A percentile compares a stretch with the other conserved stretches of the same genome.
These are phyloP conservation scores for Diplodia mutila DNA, from an alignment of 2,329 filamentous ascomycete species.

Conservation along the genomic window DNA sequence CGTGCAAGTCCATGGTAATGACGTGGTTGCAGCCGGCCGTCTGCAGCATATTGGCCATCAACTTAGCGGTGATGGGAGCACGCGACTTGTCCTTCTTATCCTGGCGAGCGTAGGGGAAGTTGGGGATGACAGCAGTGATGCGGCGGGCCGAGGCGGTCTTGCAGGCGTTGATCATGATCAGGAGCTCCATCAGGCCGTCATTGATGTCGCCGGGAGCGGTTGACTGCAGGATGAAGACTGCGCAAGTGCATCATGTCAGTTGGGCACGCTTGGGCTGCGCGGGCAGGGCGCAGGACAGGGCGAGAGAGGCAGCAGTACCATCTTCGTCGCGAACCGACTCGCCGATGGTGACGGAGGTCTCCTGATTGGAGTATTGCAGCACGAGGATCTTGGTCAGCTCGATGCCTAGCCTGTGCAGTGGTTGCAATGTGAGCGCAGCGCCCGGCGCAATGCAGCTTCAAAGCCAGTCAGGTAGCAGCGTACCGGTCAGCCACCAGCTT, in stretches of 20 bases:
- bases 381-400: slow-evolving; percentile 79
- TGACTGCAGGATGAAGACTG: slow-evolving; percentile 94
- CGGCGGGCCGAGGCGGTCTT: slow-evolving; percentile 82
- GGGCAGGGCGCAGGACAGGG: slow-evolving; percentile 48
- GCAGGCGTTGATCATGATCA: slow-evolving; percentile 98
- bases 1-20: slow-evolving; percentile 95
- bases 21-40: slow-evolving; percentile 91
- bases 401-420: slow-evolving; percentile 66
- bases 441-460: slow-evolving; percentile 14
- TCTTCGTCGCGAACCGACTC: slow-evolving; percentile 97
- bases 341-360: slow-evolving; percentile 89
- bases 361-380: slow-evolving; percentile 83
- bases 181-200: slow-evolving; percentile 94
- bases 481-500: slow-evolving; percentile 70
- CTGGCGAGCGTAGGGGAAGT: slow-evolving; percentile 94
- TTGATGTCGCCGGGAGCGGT: slow-evolving; percentile 96
- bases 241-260: slow-evolving; percentile 29
- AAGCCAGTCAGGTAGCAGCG: slow-evolving; percentile 21
- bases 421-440: slow-evolving; percentile 30
- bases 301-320: slow-evolving; percentile 56
- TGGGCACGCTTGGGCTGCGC: slow-evolving; percentile 10
- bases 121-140: slow-evolving; percentile 93
- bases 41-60: slow-evolving; percentile 97
- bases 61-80: slow-evolving; percentile 93
- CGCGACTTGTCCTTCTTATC: slow-evolving; percentile 97